Evolutionary conservation across 106 monocot species (phyloP).

Genomic region (Ottelia alismoides): DNA sequence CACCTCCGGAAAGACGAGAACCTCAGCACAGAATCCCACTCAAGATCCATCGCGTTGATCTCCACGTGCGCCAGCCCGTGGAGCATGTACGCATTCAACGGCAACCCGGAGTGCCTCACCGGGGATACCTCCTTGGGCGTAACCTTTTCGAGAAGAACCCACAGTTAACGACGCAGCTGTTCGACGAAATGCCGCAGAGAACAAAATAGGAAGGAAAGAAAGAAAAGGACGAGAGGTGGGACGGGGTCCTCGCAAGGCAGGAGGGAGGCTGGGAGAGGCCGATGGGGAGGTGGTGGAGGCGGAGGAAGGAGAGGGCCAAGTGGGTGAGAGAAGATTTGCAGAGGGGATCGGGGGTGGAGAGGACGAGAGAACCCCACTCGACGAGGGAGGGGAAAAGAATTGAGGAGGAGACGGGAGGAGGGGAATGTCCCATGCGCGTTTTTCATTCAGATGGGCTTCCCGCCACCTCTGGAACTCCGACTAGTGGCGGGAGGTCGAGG

Average conservation of each 20-base stretch:
- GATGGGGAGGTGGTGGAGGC: slow-evolving; percentile 22
- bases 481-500: no score
- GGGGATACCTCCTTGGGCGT: slow-evolving; percentile 45
- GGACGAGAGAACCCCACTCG: slow-evolving; percentile 41
- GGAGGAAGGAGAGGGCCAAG: slow-evolving; percentile 44
- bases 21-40: slow-evolving; percentile 79
- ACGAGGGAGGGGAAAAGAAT: slow-evolving; percentile 50
- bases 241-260: slow-evolving; percentile 40
- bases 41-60: slow-evolving; percentile 81
- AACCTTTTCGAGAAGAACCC: slow-evolving; percentile 22
- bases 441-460: no score
- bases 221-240: slow-evolving; percentile 48
- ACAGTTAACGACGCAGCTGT: neutral
- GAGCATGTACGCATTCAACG: slow-evolving; percentile 77
- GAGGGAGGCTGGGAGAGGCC: slow-evolving; percentile 24
- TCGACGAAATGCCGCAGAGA: slow-evolving; percentile 23
- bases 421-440: no score
- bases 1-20: slow-evolving; percentile 31
- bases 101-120: slow-evolving; percentile 52
- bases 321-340: slow-evolving; percentile 47
- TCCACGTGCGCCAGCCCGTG: slow-evolving; percentile 84
- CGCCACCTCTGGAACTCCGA: no score
- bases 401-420: no score
- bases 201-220: no score
- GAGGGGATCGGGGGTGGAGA: slow-evolving; percentile 61